A percentile compares a stretch with the other conserved stretches of the same genome.
Conservation (phyloP, 805 yeast species). For the Spathaspora gorwiae region DNA sequence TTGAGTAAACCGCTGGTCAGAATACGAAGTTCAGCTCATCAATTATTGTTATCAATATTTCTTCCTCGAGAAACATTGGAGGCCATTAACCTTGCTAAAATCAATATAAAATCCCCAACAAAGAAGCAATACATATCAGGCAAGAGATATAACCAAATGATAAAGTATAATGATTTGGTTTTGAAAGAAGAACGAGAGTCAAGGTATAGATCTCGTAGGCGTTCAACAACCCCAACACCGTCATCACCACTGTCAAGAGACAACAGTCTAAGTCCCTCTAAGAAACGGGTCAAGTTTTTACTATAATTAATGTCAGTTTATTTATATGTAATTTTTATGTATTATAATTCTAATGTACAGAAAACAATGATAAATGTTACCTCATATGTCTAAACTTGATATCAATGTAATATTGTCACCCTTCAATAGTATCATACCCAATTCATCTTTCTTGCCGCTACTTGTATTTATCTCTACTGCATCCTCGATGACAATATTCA, state of each 20-base stretch:
- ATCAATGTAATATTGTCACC: constrained; percentile 92
- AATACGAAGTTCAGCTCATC: not conserved
- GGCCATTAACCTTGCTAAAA: constrained; percentile 5
- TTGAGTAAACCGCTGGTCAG: not conserved
- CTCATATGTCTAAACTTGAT: constrained; percentile 28
- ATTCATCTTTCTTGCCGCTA: constrained; percentile 47
- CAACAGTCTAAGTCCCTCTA: constrained; percentile 9
- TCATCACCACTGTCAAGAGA: constrained; percentile 5
- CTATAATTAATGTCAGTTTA: not conserved
- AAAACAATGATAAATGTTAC: no score
- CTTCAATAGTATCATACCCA: constrained; percentile 77
- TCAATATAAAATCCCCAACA: constrained; percentile 7
- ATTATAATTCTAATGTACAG: no score
- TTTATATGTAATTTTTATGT: no score
- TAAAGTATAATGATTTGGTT: constrained; percentile 18
- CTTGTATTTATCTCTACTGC: constrained; percentile 56
- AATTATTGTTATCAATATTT: not conserved
- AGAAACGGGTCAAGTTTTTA: constrained; percentile 25
- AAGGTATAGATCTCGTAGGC: constrained; percentile 10
- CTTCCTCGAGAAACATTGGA: constrained; percentile 1
- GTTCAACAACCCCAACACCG: not conserved
- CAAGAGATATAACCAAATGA: constrained; percentile 19
- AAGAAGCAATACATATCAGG: constrained; percentile 11
- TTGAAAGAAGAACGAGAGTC: constrained; percentile 25
- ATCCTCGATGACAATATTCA: constrained; percentile 70